These are phyloP conservation scores for Chrysosporium keratinophilum DNA, from an alignment of 2,329 filamentous ascomycete genomes.

Conservation along the genomic window DNA sequence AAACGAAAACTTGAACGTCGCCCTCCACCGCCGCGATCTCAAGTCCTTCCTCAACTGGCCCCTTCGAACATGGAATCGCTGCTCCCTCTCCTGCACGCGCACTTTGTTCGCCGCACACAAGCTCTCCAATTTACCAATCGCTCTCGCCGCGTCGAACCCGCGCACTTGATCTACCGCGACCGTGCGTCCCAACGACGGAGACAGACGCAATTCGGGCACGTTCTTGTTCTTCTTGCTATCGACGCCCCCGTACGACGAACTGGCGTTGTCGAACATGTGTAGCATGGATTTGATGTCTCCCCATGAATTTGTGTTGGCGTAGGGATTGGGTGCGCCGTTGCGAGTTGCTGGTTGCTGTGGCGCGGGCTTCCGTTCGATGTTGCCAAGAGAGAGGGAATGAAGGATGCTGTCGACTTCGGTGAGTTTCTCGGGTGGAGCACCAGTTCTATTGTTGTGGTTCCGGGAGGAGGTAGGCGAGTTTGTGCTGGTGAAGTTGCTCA, in stretches of 20 bases:
- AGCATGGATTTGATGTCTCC: neutral
- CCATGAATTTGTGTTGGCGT: neutral
- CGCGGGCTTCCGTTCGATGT: neutral
- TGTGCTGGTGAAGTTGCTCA: neutral
- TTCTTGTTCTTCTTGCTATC: neutral
- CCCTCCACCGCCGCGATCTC: conserved; percentile 33
- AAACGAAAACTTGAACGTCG: conserved; percentile 38
- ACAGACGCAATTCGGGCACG: conserved; percentile 18
- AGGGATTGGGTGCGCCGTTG: neutral
- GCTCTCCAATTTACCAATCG: conserved; percentile 21
- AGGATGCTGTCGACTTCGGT: conserved; percentile 9
- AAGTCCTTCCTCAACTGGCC: conserved; percentile 35
- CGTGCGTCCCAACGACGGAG: conserved; percentile 21
- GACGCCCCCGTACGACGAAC: too few relatives aligned
- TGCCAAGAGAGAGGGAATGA: neutral
- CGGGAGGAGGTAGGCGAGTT: neutral
- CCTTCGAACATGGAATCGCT: conserved; percentile 35
- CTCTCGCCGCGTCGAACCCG: conserved; percentile 19
- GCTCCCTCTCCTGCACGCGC: conserved; percentile 22
- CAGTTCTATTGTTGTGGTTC: neutral
- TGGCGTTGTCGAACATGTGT: conserved; percentile 1
- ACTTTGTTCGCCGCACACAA: conserved; percentile 27
- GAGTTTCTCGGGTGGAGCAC: conserved; percentile 3
- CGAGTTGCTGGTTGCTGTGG: neutral
- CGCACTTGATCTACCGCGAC: conserved; percentile 16